Evolutionary conservation across 148 eudicot species (phyloP).

Genomic region (Chenopodium quinoa): DNA sequence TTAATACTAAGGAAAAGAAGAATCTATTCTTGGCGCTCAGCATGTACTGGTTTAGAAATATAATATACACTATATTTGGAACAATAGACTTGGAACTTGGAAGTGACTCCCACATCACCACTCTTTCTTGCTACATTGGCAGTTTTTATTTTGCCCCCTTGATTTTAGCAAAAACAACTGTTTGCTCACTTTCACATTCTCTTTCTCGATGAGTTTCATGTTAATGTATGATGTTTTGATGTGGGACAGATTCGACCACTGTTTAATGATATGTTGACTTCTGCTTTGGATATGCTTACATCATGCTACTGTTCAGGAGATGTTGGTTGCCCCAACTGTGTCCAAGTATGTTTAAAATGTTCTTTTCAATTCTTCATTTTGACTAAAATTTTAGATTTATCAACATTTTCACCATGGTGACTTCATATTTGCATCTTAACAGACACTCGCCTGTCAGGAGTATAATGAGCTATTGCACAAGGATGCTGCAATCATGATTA

Average conservation of each 20-base stretch:
- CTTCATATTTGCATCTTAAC: constrained; percentile 20
- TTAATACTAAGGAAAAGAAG: neutral
- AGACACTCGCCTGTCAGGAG: constrained; percentile 78
- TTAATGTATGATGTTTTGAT: constrained; percentile 10
- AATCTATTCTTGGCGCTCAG: neutral
- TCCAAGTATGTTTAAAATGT: constrained; percentile 49
- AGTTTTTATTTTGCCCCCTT: neutral
- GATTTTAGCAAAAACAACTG: neutral
- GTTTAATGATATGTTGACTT: constrained; percentile 64
- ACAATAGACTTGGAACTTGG: neutral
- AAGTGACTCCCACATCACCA: neutral
- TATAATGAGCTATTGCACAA: constrained; percentile 92
- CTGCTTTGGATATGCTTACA: constrained; percentile 80
- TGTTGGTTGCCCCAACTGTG: constrained; percentile 87
- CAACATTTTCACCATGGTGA: neutral
- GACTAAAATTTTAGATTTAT: neutral
- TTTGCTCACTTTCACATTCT: too few species aligned
- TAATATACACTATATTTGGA: neutral
- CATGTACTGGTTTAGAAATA: neutral
- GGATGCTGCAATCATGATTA: constrained; percentile 82
- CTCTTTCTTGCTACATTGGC: neutral
- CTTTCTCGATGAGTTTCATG: neutral
- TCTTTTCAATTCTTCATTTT: neutral
- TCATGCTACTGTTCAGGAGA: constrained; percentile 73
- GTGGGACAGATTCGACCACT: constrained; percentile 60